Conservation (phyloP, 306 rosid species). For the Malus fusca region DNA sequence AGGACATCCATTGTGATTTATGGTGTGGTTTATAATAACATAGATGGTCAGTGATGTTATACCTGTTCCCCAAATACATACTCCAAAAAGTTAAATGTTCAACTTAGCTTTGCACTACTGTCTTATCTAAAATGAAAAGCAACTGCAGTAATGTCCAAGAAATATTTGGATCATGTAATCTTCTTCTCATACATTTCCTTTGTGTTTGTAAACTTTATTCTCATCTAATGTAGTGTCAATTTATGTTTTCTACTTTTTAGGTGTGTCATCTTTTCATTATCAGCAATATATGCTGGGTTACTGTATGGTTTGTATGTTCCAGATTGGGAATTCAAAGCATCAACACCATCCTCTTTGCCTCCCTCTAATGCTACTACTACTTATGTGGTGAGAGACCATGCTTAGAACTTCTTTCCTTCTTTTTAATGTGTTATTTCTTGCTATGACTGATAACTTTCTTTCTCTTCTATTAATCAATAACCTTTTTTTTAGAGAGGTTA, state of each 20-base stretch:
- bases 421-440: background rate
- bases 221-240: background rate
- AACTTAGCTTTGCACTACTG: background rate
- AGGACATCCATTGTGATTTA: background rate
- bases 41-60: background rate
- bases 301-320: conserved; percentile 77
- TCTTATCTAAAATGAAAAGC: background rate
- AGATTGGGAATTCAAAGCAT: conserved; percentile 69
- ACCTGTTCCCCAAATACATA: background rate
- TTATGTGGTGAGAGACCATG: conserved; percentile 43
- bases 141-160: background rate
- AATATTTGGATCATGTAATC: conserved; percentile 8
- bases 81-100: background rate
- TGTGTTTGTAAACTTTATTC: background rate
- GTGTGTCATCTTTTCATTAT: conserved; percentile 44
- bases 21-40: background rate
- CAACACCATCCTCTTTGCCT: conserved; percentile 32
- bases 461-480: background rate
- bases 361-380: conserved; percentile 28
- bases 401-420: background rate
- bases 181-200: background rate
- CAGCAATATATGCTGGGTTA: conserved; percentile 56
- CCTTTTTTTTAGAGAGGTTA: too few species aligned
- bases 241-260: conserved; percentile 33
- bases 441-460: background rate